Conservation (phyloP, 805 yeast species). For the Sungouiella blattae region DNA sequence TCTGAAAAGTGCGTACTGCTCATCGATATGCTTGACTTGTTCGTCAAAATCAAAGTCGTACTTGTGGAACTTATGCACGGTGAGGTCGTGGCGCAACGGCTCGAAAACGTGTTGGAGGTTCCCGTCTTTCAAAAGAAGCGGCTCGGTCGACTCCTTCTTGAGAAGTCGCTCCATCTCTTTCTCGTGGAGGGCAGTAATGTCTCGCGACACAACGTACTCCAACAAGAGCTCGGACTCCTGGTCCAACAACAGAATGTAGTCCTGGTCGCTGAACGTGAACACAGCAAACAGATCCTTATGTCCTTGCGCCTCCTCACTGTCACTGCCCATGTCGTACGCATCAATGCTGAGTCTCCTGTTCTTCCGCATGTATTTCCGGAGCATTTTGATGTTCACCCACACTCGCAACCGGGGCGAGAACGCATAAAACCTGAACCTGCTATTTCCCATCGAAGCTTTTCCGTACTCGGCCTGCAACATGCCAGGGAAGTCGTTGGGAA, state of each 20-base stretch:
- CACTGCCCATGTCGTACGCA: constrained; percentile 1
- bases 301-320: constrained; percentile 10
- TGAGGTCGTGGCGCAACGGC: constrained; percentile 13
- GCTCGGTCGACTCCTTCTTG: constrained; percentile 7
- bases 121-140: constrained; percentile 6
- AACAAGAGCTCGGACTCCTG: constrained; percentile 20
- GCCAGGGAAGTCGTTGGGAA: constrained; percentile 23
- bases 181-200: constrained; percentile 23
- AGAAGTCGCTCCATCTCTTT: constrained; percentile 13
- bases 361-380: constrained; percentile 10
- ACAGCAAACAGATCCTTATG: constrained; percentile 9
- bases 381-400: constrained; percentile 10
- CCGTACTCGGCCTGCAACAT: constrained; percentile 25
- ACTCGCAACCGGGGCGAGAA: constrained; percentile 20
- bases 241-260: constrained; percentile 18
- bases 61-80: constrained; percentile 3
- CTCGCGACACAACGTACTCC: constrained; percentile 25
- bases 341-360: not conserved
- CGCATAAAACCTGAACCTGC: constrained; percentile 11
- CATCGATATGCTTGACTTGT: too few species aligned
- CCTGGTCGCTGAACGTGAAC: constrained; percentile 19
- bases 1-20: too few species aligned
- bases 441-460: constrained; percentile 19
- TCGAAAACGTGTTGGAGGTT: constrained; percentile 2
- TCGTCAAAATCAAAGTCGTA: constrained; percentile 3